Evolutionary conservation across 106 monocot species (phyloP).

Genomic region (Dendrobium nobile): DNA sequence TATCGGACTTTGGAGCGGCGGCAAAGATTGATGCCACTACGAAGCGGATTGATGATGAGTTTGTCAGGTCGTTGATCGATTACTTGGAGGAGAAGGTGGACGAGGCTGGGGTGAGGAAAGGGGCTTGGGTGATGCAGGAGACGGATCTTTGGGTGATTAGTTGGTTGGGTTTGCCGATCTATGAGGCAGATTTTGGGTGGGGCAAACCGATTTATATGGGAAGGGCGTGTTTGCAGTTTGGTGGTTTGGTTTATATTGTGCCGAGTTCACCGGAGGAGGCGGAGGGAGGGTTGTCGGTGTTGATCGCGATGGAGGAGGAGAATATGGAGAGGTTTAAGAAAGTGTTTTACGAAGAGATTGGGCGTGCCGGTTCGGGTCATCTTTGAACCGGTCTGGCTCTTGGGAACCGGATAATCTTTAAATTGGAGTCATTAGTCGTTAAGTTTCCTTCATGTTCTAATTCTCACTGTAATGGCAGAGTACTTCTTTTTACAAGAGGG

Average conservation of each 20-base stretch:
- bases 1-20: conserved; percentile 7
- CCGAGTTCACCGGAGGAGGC: conserved; percentile 1
- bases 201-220: conserved; percentile 43
- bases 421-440: too few species aligned
- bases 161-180: conserved; percentile 38
- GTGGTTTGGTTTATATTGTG: conserved; percentile 25
- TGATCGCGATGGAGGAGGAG: conserved; percentile 24
- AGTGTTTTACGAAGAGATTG: conserved; percentile 17
- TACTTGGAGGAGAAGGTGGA: conserved; percentile 25
- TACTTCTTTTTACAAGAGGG: too few species aligned
- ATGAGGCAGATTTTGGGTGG: conserved; percentile 58
- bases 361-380: not conserved
- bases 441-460: too few species aligned
- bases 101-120: conserved; percentile 10
- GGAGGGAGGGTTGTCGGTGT: conserved; percentile 14
- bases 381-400: not conserved
- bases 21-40: conserved; percentile 16
- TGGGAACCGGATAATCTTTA: too few species aligned
- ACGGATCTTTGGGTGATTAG: conserved; percentile 29
- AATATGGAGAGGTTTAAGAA: conserved; percentile 25
- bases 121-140: conserved; percentile 10
- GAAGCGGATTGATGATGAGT: conserved; percentile 19
- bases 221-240: conserved; percentile 18
- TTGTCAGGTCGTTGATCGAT: conserved; percentile 47
- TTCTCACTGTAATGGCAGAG: too few species aligned